Evolutionary conservation across 164 flowering plant species (phyloP).

Genomic region (Kalanchoe fedtschenkoi): DNA sequence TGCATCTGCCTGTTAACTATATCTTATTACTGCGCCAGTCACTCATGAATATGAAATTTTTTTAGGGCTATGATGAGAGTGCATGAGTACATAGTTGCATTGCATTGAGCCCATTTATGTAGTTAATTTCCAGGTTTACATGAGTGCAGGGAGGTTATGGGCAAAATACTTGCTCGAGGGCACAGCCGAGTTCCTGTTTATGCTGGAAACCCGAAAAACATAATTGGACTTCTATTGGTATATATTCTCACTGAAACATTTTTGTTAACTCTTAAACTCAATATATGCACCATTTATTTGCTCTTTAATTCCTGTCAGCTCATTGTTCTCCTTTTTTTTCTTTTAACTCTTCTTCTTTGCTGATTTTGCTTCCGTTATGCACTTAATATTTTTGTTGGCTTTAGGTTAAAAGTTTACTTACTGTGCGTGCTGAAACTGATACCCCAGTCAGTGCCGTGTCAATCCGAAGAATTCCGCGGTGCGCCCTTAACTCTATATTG

Average conservation of each 20-base stretch:
- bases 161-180: conserved; percentile 94
- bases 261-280: conserved; percentile 1
- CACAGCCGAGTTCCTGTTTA: conserved; percentile 98
- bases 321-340: not conserved
- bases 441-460: conserved; percentile 98
- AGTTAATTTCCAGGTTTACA: not conserved
- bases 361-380: not conserved
- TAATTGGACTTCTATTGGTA: conserved; percentile 96
- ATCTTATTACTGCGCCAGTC: not conserved
- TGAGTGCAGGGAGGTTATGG: conserved; percentile 88
- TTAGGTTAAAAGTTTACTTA: conserved; percentile 94
- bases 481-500: conserved; percentile 7
- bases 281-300: not conserved
- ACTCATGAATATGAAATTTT: too few species aligned
- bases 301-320: not conserved
- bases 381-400: not conserved
- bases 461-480: conserved; percentile 96
- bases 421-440: conserved; percentile 94
- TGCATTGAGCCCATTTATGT: not conserved
- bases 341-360: not conserved
- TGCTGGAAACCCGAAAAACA: conserved; percentile 81
- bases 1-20: not conserved
- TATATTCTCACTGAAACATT: conserved; percentile 11
- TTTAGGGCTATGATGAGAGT: too few species aligned
- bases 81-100: too few species aligned